These are phyloP conservation scores for Metroxylon sagu DNA, from an alignment of 176 grass and related monocot genomes.

Conservation along the genomic window DNA sequence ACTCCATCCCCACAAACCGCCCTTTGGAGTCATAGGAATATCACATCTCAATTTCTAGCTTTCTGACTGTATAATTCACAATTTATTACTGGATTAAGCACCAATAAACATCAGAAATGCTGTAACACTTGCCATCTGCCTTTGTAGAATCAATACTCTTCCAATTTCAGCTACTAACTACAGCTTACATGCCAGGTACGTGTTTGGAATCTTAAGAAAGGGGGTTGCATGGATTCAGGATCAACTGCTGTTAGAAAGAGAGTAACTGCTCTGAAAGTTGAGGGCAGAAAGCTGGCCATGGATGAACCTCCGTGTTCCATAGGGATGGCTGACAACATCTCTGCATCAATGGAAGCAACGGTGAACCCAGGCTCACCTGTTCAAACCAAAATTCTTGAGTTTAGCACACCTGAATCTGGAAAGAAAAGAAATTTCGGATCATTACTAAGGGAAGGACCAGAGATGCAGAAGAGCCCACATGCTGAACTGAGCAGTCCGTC, in stretches of 20 bases:
- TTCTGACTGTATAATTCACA: no score
- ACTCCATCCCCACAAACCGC: no score
- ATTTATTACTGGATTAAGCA: background rate
- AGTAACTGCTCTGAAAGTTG: slow-evolving; percentile 43
- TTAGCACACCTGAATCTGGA: slow-evolving; percentile 59
- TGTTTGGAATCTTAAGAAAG: slow-evolving; percentile 64
- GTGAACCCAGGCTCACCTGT: slow-evolving; percentile 30
- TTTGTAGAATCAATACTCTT: background rate
- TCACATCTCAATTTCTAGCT: no score
- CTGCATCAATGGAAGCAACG: slow-evolving; percentile 8
- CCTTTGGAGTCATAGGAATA: no score
- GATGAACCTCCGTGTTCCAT: slow-evolving; percentile 30
- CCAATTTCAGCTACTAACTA: slow-evolving; percentile 11
- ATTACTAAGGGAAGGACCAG: slow-evolving; percentile 36
- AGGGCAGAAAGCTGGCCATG: slow-evolving; percentile 28
- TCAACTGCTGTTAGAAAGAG: slow-evolving; percentile 63
- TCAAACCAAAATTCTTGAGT: slow-evolving; percentile 43
- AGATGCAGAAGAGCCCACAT: slow-evolving; percentile 33
- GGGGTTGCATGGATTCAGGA: slow-evolving; percentile 34
- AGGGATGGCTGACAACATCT: slow-evolving; percentile 5
- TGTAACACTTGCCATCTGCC: background rate
- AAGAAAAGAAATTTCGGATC: slow-evolving; percentile 61
- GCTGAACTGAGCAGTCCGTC: slow-evolving; percentile 46
- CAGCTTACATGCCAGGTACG: slow-evolving; percentile 46
- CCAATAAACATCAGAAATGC: background rate